Percentiles rank a stretch among this genome's conserved stretches.
Conservation (phyloP, 2,329 filamentous ascomycete species). For the Penicillium sp. region DNA sequence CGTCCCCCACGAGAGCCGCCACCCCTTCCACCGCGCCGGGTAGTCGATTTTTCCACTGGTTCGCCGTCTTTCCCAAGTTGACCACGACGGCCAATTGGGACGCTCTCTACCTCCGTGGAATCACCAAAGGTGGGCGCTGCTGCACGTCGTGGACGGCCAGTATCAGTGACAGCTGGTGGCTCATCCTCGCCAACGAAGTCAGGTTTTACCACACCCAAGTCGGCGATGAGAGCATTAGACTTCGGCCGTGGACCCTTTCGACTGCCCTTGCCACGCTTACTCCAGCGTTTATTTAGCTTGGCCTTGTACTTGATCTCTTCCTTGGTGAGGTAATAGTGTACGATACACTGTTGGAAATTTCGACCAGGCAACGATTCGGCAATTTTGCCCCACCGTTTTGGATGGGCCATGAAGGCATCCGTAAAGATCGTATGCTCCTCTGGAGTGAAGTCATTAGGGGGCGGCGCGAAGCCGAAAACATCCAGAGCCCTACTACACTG, state of each 20-base stretch:
- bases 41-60: slow-evolving; percentile 34
- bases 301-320: slow-evolving; percentile 52
- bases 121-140: slow-evolving; percentile 52
- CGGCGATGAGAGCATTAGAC: slow-evolving; percentile 50
- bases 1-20: slow-evolving; percentile 38
- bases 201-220: slow-evolving; percentile 45
- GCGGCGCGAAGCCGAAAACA: slow-evolving; percentile 47
- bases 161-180: slow-evolving; percentile 49
- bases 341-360: slow-evolving; percentile 50
- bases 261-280: slow-evolving; percentile 41
- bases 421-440: slow-evolving; percentile 50
- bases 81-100: slow-evolving; percentile 34
- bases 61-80: slow-evolving; percentile 37
- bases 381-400: slow-evolving; percentile 54
- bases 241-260: slow-evolving; percentile 42
- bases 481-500: slow-evolving; percentile 40
- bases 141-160: slow-evolving; percentile 50
- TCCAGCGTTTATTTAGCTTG: slow-evolving; percentile 48
- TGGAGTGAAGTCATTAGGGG: slow-evolving; percentile 48
- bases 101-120: slow-evolving; percentile 34
- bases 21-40: slow-evolving; percentile 36
- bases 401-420: slow-evolving; percentile 48
- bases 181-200: slow-evolving; percentile 48
- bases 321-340: slow-evolving; percentile 54
- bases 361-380: slow-evolving; percentile 48